Percentiles rank a stretch among this genome's conserved stretches.
Conservation (phyloP, 306 rosid genomes). For the Cicer cuneatum region DNA sequence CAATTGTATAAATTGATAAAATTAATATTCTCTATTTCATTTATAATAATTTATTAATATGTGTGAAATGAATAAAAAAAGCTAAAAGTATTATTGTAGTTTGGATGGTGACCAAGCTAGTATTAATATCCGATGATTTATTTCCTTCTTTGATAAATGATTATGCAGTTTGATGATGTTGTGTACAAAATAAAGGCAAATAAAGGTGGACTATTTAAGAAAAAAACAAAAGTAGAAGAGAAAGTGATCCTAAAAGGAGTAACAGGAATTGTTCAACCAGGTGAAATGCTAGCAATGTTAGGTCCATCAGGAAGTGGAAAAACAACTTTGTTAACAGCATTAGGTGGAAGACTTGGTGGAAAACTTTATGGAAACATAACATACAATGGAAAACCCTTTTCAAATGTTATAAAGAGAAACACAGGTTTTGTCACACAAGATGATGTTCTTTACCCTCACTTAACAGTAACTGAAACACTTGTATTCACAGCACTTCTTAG, state of each 20-base stretch:
- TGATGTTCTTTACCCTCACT: constrained; percentile 68
- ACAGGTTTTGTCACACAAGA: constrained; percentile 81
- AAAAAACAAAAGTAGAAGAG: constrained; percentile 43
- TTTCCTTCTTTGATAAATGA: background rate
- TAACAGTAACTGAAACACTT: constrained; percentile 72
- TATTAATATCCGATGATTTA: background rate
- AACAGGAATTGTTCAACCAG: constrained; percentile 66
- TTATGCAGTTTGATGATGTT: constrained; percentile 65
- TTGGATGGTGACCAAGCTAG: background rate
- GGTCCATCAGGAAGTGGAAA: constrained; percentile 95
- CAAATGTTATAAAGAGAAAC: constrained; percentile 61
- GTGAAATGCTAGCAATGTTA: constrained; percentile 79
- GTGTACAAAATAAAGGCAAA: constrained; percentile 54
- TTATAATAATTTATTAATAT: too few relatives aligned
- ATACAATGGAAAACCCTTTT: constrained; percentile 52
- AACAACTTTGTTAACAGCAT: constrained; percentile 73
- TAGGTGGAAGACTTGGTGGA: constrained; percentile 70
- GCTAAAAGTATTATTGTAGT: too few relatives aligned
- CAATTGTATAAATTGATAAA: too few relatives aligned
- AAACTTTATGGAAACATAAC: constrained; percentile 48
- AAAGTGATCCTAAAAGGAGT: constrained; percentile 64
- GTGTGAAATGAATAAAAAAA: too few relatives aligned
- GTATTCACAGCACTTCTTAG: constrained; percentile 78
- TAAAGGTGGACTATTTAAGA: constrained; percentile 40
- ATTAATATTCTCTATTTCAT: too few relatives aligned